Percentiles rank a stretch among this genome's conserved stretches.
Evolutionary conservation across 2,329 filamentous ascomycete genomes (phyloP).

Genomic region (Eurotiales sp.): DNA sequence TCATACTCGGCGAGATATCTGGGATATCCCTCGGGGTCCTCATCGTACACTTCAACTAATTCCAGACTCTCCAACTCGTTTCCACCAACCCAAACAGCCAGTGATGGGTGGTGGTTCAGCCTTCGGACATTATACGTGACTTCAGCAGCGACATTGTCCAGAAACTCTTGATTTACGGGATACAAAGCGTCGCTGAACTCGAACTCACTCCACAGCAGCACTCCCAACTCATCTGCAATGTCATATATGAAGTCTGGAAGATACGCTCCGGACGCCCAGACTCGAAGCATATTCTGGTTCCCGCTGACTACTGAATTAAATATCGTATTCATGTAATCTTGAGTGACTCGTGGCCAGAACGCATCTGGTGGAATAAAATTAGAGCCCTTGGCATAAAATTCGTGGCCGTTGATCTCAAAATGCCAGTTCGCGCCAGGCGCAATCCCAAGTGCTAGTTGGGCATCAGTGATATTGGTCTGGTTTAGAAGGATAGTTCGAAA

Average conservation of each 20-base stretch:
- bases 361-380: slow-evolving; percentile 62
- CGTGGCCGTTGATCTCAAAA: slow-evolving; percentile 62
- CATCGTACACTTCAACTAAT: slow-evolving; percentile 41
- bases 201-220: slow-evolving; percentile 62
- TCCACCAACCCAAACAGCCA: slow-evolving; percentile 53
- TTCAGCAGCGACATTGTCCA: slow-evolving; percentile 55
- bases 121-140: slow-evolving; percentile 59
- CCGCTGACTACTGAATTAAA: slow-evolving; percentile 55
- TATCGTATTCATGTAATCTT: slow-evolving; percentile 48
- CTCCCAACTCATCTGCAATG: slow-evolving; percentile 58
- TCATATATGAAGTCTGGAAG: slow-evolving; percentile 61
- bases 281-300: slow-evolving; percentile 62
- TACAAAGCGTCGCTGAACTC: slow-evolving; percentile 61
- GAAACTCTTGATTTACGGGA: slow-evolving; percentile 51
- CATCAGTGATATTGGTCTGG: slow-evolving; percentile 50
- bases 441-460: slow-evolving; percentile 52
- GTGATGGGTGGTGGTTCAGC: slow-evolving; percentile 57
- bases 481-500: slow-evolving; percentile 63
- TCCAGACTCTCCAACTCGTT: slow-evolving; percentile 61
- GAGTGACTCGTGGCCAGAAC: slow-evolving; percentile 60
- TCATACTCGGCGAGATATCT: slow-evolving; percentile 53
- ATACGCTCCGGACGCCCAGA: slow-evolving; percentile 61
- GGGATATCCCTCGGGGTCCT: slow-evolving; percentile 42
- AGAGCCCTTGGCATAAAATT: slow-evolving; percentile 62
- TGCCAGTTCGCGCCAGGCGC: slow-evolving; percentile 60